Base-by-base conservation (phyloP, 192 early-diverging fungal genomes). In the Backusella sp. region DNA sequence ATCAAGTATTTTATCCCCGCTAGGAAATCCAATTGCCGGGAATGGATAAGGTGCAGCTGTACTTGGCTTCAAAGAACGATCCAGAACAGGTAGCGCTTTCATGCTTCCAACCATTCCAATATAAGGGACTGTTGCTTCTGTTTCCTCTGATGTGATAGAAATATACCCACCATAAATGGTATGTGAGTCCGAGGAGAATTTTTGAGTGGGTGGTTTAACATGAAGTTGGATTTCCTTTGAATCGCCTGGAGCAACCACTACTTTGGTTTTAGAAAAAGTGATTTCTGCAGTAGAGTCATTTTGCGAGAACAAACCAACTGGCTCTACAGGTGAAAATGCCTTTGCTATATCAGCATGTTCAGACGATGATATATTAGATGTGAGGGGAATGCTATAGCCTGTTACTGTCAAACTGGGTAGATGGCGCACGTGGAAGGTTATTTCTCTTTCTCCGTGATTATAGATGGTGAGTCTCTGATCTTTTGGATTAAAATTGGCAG, bases 91-190 rank as follows among this genome's bases (percentile, higher is more conserved):
- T 3, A 86, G 68, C 5, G 76, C 69, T 46, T 53, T 39, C 70
- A 87, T 77, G 26, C 82, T 81, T 23, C 83, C 85, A 53, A 78
- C 74, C 67, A 86, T 72, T 67, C 85, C 85, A 72, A 78, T 77
- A 75, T 82, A 86, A 23, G 85, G 85, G n/a, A 86, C 78, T 32
- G 68, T 68, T 37, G 56, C 70, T 0, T 73, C 52, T 37, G 73
- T 37, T 62, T 62, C 56, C 11, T 66, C 66, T 35, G 76, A 68
- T 44, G 44, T 28, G 5, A 71, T 71, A 23, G n/a, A 21, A 21
- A 87, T 70, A 17, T 70, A 87, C 4, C 86, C 86, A 52, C 83
- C 82, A 70, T 87, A 87, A 4, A 86, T 30, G 9, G 70, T 69
- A 73, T 74, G 76, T 4, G 49, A 59, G 9, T 72, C 62, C n/a